phyloP scores from a whole-genome alignment of 2,329 filamentous ascomycete genomes.

The Ophiostoma ips region DNA sequence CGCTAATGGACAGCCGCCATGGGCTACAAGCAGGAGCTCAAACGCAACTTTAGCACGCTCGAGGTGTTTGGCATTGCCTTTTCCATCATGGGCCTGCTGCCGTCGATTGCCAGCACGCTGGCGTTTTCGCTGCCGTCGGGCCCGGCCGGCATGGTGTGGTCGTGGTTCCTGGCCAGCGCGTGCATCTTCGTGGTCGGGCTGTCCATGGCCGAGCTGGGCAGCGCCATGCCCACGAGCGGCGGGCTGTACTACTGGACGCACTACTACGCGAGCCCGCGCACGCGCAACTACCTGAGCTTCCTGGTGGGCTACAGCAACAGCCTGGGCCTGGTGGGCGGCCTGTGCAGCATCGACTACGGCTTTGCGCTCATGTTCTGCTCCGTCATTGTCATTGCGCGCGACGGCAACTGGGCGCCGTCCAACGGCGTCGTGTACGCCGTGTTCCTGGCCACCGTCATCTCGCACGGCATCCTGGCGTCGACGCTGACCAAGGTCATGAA shows the following conservation, averaged over 20 bases:
- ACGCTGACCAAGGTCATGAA: slow-evolving; percentile 42
- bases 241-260: slow-evolving; percentile 48
- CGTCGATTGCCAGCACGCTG: slow-evolving; percentile 45
- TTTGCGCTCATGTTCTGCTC: slow-evolving; percentile 45
- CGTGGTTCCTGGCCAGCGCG: slow-evolving; percentile 43
- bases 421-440: slow-evolving; percentile 43
- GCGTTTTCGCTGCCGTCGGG: slow-evolving; percentile 45
- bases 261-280: slow-evolving; percentile 40
- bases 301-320: slow-evolving; percentile 49
- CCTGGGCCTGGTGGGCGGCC: slow-evolving; percentile 43
- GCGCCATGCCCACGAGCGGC: slow-evolving; percentile 43
- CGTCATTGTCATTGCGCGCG: slow-evolving; percentile 41
- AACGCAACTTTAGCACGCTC: slow-evolving; percentile 46
- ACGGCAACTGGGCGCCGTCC: slow-evolving; percentile 41
- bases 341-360: slow-evolving; percentile 46
- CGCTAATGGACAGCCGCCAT: slow-evolving; percentile 11
- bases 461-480: slow-evolving; percentile 40
- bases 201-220: slow-evolving; percentile 41
- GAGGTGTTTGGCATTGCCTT: slow-evolving; percentile 48
- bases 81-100: slow-evolving; percentile 46
- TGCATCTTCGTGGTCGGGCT: slow-evolving; percentile 46
- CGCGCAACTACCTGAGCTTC: slow-evolving; percentile 43
- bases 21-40: slow-evolving; percentile 41
- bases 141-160: slow-evolving; percentile 48
- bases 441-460: slow-evolving; percentile 38